These are phyloP conservation scores for Picochlorum sp. DNA, from an alignment of 139 green algal species.

Conservation along the genomic window DNA sequence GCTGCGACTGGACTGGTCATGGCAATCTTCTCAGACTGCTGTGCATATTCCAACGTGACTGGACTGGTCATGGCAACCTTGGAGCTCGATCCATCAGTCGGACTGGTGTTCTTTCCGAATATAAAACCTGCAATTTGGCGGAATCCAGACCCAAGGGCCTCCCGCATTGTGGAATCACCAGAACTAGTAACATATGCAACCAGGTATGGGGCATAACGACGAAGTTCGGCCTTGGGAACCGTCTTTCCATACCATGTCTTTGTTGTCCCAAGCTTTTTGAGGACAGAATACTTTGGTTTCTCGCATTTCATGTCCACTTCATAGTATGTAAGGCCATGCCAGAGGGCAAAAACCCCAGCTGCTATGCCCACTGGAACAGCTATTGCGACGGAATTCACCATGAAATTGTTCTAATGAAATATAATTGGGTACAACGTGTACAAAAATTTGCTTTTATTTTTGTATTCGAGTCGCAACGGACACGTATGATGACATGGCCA, in stretches of 20 bases:
- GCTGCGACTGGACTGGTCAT: slow-evolving; percentile 32
- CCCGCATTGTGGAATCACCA: slow-evolving; percentile 21
- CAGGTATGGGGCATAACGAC: slow-evolving; percentile 39
- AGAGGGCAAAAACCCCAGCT: background rate
- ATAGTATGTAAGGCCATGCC: background rate
- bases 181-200: slow-evolving; percentile 37
- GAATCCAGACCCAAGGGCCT: slow-evolving; percentile 32
- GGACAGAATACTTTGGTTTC: slow-evolving; percentile 43
- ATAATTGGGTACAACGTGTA: too few species aligned
- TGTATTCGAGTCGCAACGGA: too few species aligned
- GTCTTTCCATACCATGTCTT: slow-evolving; percentile 5
- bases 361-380: background rate
- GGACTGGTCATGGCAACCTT: slow-evolving; percentile 59
- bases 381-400: slow-evolving; percentile 6
- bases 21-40: slow-evolving; percentile 16
- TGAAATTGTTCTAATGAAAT: background rate
- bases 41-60: slow-evolving; percentile 34
- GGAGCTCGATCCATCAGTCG: background rate
- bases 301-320: slow-evolving; percentile 37
- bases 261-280: slow-evolving; percentile 22
- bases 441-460: too few species aligned
- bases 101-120: slow-evolving; percentile 49
- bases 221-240: slow-evolving; percentile 17
- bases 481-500: too few species aligned
- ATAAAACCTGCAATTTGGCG: slow-evolving; percentile 52